Percentiles rank a stretch among this genome's conserved stretches.
Conservation (phyloP, 208 protist species). For the Leishmania major region DNA sequence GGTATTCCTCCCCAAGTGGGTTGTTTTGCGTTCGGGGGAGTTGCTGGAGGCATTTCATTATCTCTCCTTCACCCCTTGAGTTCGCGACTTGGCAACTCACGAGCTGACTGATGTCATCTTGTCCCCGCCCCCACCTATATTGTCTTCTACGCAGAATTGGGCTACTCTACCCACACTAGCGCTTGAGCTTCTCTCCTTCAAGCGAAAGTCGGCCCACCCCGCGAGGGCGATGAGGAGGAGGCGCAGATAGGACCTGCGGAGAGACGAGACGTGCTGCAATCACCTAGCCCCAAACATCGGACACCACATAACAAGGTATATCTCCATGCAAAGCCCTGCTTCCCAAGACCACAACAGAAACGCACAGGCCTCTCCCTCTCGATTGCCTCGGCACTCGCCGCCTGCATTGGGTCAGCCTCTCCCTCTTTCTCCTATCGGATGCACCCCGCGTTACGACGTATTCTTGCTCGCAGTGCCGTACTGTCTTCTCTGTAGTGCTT, state of each 20-base stretch:
- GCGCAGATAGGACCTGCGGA: background rate
- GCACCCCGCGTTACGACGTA: background rate
- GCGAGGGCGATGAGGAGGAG: background rate
- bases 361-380: background rate
- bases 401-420: background rate
- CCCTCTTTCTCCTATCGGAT: background rate
- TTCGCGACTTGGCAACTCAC: background rate
- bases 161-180: background rate
- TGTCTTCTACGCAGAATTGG: background rate
- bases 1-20: background rate
- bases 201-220: background rate
- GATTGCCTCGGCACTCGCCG: background rate
- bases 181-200: background rate
- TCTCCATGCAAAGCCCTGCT: background rate
- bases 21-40: background rate
- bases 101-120: background rate
- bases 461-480: constrained; percentile 6
- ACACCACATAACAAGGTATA: background rate
- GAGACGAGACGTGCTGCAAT: background rate
- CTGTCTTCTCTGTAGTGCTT: background rate
- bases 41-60: background rate
- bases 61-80: no score
- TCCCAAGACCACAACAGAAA: no score
- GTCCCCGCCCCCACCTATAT: background rate
- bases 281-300: background rate